Percentiles rank a stretch among this genome's conserved stretches.
Conservation (phyloP, 2,329 filamentous ascomycete genomes). For the Fusarium chlamydosporum region DNA sequence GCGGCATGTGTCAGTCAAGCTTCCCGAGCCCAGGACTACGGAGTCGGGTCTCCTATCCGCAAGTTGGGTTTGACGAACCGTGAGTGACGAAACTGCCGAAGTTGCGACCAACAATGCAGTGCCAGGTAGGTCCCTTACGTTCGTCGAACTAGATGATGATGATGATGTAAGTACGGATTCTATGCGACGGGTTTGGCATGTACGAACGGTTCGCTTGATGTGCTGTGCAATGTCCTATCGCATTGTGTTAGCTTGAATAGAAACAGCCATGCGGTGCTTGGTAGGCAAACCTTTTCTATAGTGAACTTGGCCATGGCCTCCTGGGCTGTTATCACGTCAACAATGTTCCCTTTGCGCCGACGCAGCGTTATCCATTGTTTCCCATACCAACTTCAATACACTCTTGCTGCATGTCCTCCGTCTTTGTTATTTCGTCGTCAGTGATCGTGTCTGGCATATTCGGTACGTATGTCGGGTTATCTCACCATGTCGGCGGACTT, state of each 20-base stretch:
- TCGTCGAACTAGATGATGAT: slow-evolving; percentile 82
- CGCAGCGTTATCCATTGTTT: slow-evolving; percentile 13
- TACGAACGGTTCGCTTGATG: slow-evolving; percentile 87
- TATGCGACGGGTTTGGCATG: slow-evolving; percentile 21
- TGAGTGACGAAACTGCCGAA: slow-evolving; percentile 99
- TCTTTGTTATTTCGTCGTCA: slow-evolving; percentile 68
- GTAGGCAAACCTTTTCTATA: slow-evolving; percentile 68
- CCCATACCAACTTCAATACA: slow-evolving; percentile 92
- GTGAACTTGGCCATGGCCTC: slow-evolving; percentile 75
- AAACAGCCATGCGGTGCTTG: slow-evolving; percentile 8
- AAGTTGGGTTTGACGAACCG: slow-evolving; percentile 69
- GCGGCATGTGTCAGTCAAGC: slow-evolving; percentile 45
- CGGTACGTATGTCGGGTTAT: slow-evolving; percentile 24
- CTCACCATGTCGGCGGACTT: slow-evolving; percentile 99
- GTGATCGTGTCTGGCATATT: slow-evolving; percentile 38
- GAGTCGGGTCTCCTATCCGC: slow-evolving; percentile 4
- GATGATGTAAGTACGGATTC: slow-evolving; percentile 25
- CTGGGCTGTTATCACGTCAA: slow-evolving; percentile 63
- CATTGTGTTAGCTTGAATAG: slow-evolving; percentile 36
- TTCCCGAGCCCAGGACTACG: slow-evolving; percentile 10
- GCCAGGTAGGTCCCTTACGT: slow-evolving; percentile 97
- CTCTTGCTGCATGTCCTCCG: slow-evolving; percentile 96
- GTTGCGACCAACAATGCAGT: slow-evolving; percentile 98
- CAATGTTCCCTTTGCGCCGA: slow-evolving; percentile 22
- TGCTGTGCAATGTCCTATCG: slow-evolving; percentile 90